Evolutionary conservation across 257 asterid species (phyloP), one percentile per base, ranked within the genome.

Genomic region (Gentiana macrophylla): DNA sequence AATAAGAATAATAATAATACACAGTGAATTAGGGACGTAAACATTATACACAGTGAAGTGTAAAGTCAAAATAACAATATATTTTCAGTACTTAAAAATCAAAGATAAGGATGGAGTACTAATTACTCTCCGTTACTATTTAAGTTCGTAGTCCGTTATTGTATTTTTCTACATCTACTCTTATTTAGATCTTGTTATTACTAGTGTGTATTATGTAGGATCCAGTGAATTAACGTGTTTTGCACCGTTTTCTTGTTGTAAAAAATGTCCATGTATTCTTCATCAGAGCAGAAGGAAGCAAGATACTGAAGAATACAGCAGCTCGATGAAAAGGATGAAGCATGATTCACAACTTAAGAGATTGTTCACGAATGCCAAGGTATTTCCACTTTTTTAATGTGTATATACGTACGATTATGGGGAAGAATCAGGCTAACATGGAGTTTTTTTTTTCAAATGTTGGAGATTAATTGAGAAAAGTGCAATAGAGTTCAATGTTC

Each of bases 391-490:
- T 12, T 52, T 45, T 48, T 36, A 32, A 32, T 12, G 3, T n/a
- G n/a, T n/a, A 44, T 8, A 46, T 56, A 6, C 52, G 37, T 3
- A 11, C 46, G 53, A 6, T 58, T 32, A 5, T 58, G 57, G 32
- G n/a, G 7, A 62, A 58, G 37, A 7, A 37, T 3, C 33, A 3
- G 4, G 11, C 10, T 56, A 35, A n/a, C 32, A 47, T 50, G 24
- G 56, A 52, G 4, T n/a, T n/a, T n/a, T 38, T 43, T 50, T 36
- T 60, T 63, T 55, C 59, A 85, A 94, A 77, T 72, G 86, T 67
- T 65, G 58, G 94, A 92, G 86, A n/a, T n/a, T n/a, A n/a, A 80
- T 92, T 34, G 85, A 81, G 56, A 83, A 81, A 72, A 84, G 89
- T 38, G 90, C 95, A 32, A 63, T 59, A 51, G 94, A 88, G 77